phyloP scores from a whole-genome alignment of 169 alveolate genomes.

The Cryptosporidium felis region DNA sequence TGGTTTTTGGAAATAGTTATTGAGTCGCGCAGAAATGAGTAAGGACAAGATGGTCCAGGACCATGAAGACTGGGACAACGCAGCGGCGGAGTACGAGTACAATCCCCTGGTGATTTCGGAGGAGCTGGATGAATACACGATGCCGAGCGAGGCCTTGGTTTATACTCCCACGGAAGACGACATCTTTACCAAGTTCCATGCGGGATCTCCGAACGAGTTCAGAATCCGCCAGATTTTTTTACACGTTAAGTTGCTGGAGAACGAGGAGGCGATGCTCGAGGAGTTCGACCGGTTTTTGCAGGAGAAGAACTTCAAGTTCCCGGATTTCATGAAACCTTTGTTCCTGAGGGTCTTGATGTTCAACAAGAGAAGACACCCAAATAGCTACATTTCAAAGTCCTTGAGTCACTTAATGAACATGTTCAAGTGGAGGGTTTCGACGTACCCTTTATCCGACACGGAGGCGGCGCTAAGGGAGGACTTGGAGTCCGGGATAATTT shows the following conservation, averaged over 20 bases:
- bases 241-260: slow-evolving; percentile 70
- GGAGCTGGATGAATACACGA: slow-evolving; percentile 14
- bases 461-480: slow-evolving; percentile 68
- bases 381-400: slow-evolving; percentile 65
- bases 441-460: slow-evolving; percentile 73
- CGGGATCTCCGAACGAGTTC: slow-evolving; percentile 39
- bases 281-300: slow-evolving; percentile 70
- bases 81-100: slow-evolving; percentile 10
- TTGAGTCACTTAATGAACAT: slow-evolving; percentile 70
- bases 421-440: slow-evolving; percentile 75
- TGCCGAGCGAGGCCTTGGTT: slow-evolving; percentile 59
- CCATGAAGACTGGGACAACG: slow-evolving; percentile 2
- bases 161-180: slow-evolving; percentile 48
- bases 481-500: slow-evolving; percentile 75
- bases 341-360: slow-evolving; percentile 74
- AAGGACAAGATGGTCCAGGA: neutral
- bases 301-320: slow-evolving; percentile 32
- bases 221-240: slow-evolving; percentile 77
- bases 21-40: slow-evolving; percentile 16
- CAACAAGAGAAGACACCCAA: slow-evolving; percentile 72
- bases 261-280: slow-evolving; percentile 70
- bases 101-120: slow-evolving; percentile 23
- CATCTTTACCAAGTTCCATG: slow-evolving; percentile 49
- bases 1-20: no score
- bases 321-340: slow-evolving; percentile 73